Percentiles rank a stretch among this genome's conserved stretches.
Conservation (phyloP, 1,139 yeast genomes). For the Kurtzmaniella quercitrusa region DNA sequence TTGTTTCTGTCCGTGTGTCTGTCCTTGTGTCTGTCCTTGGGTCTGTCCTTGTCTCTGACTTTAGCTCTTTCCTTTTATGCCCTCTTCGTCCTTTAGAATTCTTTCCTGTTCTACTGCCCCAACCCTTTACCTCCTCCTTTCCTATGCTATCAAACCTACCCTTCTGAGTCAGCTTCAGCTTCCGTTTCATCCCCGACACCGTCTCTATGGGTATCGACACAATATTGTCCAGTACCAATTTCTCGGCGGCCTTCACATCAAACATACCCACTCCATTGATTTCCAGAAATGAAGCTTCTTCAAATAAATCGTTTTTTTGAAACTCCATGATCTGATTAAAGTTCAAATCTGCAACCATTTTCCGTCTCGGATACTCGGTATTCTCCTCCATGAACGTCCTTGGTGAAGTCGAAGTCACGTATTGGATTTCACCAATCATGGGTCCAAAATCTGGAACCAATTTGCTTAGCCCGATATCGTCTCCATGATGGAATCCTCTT, state of each 20-base stretch:
- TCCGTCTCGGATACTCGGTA: constrained; percentile 18
- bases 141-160: too few species aligned
- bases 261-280: neutral
- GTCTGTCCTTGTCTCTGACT: too few species aligned
- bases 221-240: neutral
- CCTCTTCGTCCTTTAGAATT: too few species aligned
- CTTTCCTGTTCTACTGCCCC: constrained; percentile 2
- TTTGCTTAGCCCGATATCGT: neutral
- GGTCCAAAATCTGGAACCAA: constrained; percentile 7
- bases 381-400: constrained; percentile 18
- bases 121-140: constrained; percentile 5
- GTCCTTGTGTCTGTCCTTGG: neutral
- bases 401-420: constrained; percentile 20
- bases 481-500: constrained; percentile 5
- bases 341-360: constrained; percentile 22
- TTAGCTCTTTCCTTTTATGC: too few species aligned
- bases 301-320: neutral
- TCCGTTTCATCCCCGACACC: neutral
- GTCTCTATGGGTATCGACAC: neutral
- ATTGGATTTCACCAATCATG: constrained; percentile 12
- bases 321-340: constrained; percentile 19
- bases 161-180: too few species aligned
- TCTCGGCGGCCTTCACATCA: constrained; percentile 1
- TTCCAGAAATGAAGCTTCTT: neutral
- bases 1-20: constrained; percentile 1